Base-by-base conservation (phyloP, 2,329 filamentous ascomycete species). In the Hymenotorrendiella dingleyae region DNA sequence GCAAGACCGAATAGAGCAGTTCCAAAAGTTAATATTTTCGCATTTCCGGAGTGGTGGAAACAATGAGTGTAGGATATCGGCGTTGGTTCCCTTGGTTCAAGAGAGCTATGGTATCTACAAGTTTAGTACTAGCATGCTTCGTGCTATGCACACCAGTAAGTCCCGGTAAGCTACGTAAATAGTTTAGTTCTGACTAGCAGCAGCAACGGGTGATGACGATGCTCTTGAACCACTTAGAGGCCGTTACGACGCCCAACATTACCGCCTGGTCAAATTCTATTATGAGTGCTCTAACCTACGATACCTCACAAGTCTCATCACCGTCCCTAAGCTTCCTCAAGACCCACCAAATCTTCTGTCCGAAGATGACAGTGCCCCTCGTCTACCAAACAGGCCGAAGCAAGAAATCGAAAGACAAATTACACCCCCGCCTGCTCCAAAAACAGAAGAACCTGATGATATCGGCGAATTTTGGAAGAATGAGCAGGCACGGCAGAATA, bases 51-150 rank as follows among this genome's bases (percentile, higher is more conserved):
- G 82, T 53, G 86, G 90, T 20, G 82, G 85, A 36, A 94, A 95
- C 68, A 98, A 97, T 59, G 93, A 98, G 65, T 97, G 91, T 65
- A 79, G 91, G 49, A 98, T 98, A 58, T 94, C 91, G 11, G 87
- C 93, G 1, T 69, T 98, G 40, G 90, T 97, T 17, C 88, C 90
- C 2, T 71, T 98, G 32, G 93, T 98, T 3, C 88, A 95, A 63
- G 93, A 98, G 70, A 97, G 89, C 63, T 98, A 97, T 66, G 93
- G 93, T 36, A 97, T 98, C 55, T 98, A 98, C 74, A 97, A 97
- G 67, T 98, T 98, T 64, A 90, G 96, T 53, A 98, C 93, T 0
- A 98, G 93, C 83, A 98, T 98, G 93, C 69, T 98, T 49, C 80
- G 93, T 43, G 93, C 93, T 12, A 96, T 98, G 90, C 91, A 98